Evolutionary conservation across 176 grass and related monocot species (phyloP).

Genomic region (Stipa capillata): DNA sequence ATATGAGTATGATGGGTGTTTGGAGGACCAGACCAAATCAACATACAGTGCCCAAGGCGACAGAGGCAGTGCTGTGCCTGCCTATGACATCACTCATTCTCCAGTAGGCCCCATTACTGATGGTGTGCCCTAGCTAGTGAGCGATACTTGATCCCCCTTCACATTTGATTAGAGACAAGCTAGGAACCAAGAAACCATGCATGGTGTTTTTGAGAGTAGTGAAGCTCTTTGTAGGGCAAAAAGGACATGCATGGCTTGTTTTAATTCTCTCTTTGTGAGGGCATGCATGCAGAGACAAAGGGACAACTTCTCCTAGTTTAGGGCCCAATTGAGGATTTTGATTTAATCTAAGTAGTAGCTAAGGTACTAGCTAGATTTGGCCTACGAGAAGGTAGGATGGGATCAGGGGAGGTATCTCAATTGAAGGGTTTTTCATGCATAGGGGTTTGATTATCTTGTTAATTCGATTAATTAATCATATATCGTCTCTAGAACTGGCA

Average conservation of each 20-base stretch:
- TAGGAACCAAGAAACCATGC: not conserved
- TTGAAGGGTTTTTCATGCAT: not conserved
- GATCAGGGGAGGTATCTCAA: not conserved
- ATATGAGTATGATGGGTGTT: slow-evolving; percentile 26
- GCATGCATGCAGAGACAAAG: not conserved
- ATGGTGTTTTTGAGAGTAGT: not conserved
- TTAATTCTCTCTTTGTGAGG: not conserved
- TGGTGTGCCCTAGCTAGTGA: not conserved
- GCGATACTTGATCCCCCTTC: not conserved
- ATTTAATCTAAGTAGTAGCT: not conserved
- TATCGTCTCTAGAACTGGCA: not conserved
- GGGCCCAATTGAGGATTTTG: not conserved
- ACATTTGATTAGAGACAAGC: no score
- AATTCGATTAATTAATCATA: not conserved
- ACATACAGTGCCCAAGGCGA: not conserved
- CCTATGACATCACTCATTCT: slow-evolving; percentile 17
- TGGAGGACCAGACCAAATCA: slow-evolving; percentile 11
- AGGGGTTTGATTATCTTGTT: slow-evolving; percentile 2
- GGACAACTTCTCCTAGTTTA: not conserved
- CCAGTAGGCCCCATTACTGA: not conserved
- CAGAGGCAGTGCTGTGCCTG: not conserved
- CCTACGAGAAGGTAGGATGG: not conserved
- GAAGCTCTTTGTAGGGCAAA: not conserved
- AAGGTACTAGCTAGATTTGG: not conserved
- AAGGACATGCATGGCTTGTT: not conserved